Conservation (phyloP, 2,329 filamentous ascomycete genomes). For the Fusarium sp. region DNA sequence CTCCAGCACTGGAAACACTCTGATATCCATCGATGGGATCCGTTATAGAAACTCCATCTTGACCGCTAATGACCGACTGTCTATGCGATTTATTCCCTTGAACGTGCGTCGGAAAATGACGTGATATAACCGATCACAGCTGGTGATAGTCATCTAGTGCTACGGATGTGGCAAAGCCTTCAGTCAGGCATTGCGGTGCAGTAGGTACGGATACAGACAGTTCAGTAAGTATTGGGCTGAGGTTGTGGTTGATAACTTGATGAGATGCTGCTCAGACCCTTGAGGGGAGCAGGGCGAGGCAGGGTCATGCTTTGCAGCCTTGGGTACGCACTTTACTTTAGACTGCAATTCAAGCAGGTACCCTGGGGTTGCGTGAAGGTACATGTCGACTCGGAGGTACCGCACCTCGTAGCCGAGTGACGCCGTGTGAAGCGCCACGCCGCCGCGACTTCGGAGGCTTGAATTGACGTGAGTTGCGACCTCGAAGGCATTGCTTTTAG, state of each 20-base stretch:
- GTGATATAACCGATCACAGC: conserved; percentile 22
- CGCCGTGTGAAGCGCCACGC: conserved; percentile 46
- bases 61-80: neutral
- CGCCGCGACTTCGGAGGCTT: conserved; percentile 28
- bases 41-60: conserved; percentile 10
- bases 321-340: neutral
- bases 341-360: conserved; percentile 14
- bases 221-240: conserved; percentile 7
- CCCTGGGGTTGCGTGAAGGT: conserved; percentile 15
- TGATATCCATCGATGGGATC: conserved; percentile 6
- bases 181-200: neutral
- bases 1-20: conserved; percentile 19
- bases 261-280: conserved; percentile 31
- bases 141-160: neutral
- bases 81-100: neutral
- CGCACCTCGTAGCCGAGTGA: conserved; percentile 35
- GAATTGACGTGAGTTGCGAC: conserved; percentile 6
- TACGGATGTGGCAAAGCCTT: neutral
- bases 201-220: neutral
- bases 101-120: conserved; percentile 18
- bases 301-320: conserved; percentile 5
- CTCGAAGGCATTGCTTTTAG: neutral
- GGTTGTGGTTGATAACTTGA: conserved; percentile 17
- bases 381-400: conserved; percentile 26
- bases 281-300: conserved; percentile 15